These are phyloP conservation scores for Aspergillus ostianus DNA, from an alignment of 495 filamentous ascomycete genomes.

Conservation along the genomic window DNA sequence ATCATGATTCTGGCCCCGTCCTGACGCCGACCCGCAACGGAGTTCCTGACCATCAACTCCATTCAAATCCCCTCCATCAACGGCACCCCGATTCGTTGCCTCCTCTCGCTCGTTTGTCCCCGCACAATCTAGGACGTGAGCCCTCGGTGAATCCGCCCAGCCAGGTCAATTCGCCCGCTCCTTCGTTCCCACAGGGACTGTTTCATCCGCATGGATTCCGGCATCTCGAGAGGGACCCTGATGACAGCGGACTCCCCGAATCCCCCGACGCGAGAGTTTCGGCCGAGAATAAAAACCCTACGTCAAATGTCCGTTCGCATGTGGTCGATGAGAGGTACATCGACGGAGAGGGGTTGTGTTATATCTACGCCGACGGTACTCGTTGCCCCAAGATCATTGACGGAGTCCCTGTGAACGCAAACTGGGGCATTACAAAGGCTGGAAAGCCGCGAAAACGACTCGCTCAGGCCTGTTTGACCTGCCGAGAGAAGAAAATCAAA, in stretches of 20 bases:
- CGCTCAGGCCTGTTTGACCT: constrained; percentile 85
- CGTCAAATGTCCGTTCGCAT: constrained; percentile 34
- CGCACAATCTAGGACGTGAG: constrained; percentile 24
- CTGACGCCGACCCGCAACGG: constrained; percentile 16
- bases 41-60: constrained; percentile 23
- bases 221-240: constrained; percentile 20
- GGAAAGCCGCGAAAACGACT: constrained; percentile 87
- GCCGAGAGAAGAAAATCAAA: constrained; percentile 95
- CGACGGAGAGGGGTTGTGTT: constrained; percentile 77
- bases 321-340: constrained; percentile 53
- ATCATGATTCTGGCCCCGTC: constrained; percentile 22
- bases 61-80: constrained; percentile 24
- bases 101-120: constrained; percentile 34
- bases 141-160: constrained; percentile 9
- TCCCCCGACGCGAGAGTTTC: background rate
- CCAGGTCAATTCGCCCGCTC: constrained; percentile 3
- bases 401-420: constrained; percentile 81
- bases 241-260: constrained; percentile 25
- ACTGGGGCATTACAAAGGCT: constrained; percentile 91
- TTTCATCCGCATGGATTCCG: constrained; percentile 14
- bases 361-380: constrained; percentile 83
- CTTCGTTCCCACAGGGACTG: constrained; percentile 16
- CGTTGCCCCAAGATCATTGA: constrained; percentile 82
- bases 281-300: constrained; percentile 17
- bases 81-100: constrained; percentile 29